Percentiles rank a stretch among this genome's conserved stretches.
phyloP scores from a whole-genome alignment of 2,329 filamentous ascomycete genomes.

The Penicillium sp. region DNA sequence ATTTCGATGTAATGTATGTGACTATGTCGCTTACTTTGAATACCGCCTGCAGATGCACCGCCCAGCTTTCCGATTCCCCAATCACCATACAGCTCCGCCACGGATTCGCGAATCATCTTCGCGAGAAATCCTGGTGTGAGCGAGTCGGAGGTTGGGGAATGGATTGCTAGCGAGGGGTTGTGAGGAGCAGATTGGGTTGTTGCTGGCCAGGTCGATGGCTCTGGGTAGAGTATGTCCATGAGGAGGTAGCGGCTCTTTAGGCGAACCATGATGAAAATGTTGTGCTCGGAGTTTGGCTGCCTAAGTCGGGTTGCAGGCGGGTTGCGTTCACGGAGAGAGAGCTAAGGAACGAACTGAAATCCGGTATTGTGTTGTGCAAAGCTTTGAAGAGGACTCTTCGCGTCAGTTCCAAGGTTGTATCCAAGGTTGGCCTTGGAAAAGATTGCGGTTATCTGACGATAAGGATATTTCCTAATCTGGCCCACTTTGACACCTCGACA shows the following conservation, averaged over 20 bases:
- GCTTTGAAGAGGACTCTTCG: neutral
- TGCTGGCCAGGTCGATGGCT: constrained; percentile 44
- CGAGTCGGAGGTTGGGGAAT: constrained; percentile 73
- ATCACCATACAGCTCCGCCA: constrained; percentile 79
- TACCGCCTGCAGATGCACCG: constrained; percentile 68
- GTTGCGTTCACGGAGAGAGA: neutral
- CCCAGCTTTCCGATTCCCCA: constrained; percentile 65
- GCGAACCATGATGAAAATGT: constrained; percentile 74
- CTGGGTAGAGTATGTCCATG: constrained; percentile 88
- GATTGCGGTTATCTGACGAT: constrained; percentile 14
- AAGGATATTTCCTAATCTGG: constrained; percentile 12
- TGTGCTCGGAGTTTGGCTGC: neutral
- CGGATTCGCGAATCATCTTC: constrained; percentile 69
- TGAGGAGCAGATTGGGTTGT: constrained; percentile 24
- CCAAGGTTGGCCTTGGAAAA: constrained; percentile 7
- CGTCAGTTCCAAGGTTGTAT: neutral
- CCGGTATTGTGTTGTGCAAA: neutral
- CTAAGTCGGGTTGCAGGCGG: neutral
- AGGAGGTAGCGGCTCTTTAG: constrained; percentile 95
- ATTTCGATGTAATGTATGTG: neutral
- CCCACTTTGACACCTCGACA: neutral
- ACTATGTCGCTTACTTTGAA: constrained; percentile 60
- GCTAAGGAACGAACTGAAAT: neutral
- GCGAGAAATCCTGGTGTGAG: constrained; percentile 68
- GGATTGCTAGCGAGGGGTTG: constrained; percentile 66